Evolutionary conservation across 2,329 filamentous ascomycete genomes (phyloP), one percentile per base, ranked within the genome.

Genomic region (Colletotrichum filicis): DNA sequence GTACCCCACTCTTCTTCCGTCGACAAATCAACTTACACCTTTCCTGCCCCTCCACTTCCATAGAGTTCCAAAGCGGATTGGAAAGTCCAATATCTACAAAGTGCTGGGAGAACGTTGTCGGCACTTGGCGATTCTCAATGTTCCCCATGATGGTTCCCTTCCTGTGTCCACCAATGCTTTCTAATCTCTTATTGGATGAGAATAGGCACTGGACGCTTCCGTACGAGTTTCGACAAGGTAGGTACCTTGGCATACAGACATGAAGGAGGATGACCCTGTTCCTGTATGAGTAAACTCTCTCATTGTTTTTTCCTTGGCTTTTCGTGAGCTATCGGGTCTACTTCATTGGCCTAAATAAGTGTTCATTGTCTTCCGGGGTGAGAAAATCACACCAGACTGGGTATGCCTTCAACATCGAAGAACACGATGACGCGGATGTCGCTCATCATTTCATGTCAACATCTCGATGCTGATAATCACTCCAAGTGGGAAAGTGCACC

Each of bases 21-120:
- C 26, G 22, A 56, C 52, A 65, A 65, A 57, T 65, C 62, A 65
- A 65, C 62, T 65, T 65, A 65, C 62, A 65, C 32, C 46, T 65
- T 65, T 65, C 32, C 12, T 14, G 28, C 7, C 42, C 42, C 42
- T 49, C 42, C 19, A n/a, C 19, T 42, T 42, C 37, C 37, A 42
- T 16, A 2, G 37, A 42, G 14, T 42, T 42, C 37, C 5, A 42
- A 42, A 42, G 19, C 42, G 42, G 4, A 49, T 49, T 49, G 42
- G 19, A 49, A 49, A 49, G 4, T 9, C 19, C 19, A 49, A n/a
- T 11, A n/a, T 8, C 37, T 42, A 7, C 37, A 42, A 42, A 42
- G 37, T 16, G 2, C 14, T 16, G 1, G 37, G 37, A 5, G 14
- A 42, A 6, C 2, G 16, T 42, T 7, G 14, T 5, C 11, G 32